Evolutionary conservation across 768 basidiomycete species (phyloP), one percentile per base, ranked within the genome.

Genomic region (Tulasnella calospora): DNA sequence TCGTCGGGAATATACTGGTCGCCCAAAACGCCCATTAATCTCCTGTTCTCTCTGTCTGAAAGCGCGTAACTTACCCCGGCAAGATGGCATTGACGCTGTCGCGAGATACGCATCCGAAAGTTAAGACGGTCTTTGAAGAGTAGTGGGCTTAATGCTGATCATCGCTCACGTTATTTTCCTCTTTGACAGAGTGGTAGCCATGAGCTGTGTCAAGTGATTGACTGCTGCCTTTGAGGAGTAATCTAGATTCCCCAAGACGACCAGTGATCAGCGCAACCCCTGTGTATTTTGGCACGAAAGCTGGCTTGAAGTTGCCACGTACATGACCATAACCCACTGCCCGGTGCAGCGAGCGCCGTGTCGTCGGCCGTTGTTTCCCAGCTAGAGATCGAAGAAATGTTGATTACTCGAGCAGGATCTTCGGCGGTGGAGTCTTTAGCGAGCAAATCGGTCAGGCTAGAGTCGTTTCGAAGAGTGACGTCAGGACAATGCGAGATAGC

Each of bases 211-310:
- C 70, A 95, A 89, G 80, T 94, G 93, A 84, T 94, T 94, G 23
- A 92, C 89, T 38, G 93, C 93, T n/a, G 94, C 94, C 84, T 95
- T 95, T 84, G 92, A 94, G 9, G 93, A 86, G 81, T 90, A 89
- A 83, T 95, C 93, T 95, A 67, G 12, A 67, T 30, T 67, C 27
- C 12, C 1, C 30, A 0, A 13, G 33, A 67, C 61, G 35, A 35
- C 6, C 30, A 67, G 9, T 35, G 5, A 80, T 35, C 21, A 80
- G 47, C 41, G 8, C 27, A 67, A 67, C 61, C 30, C 36, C 27
- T 9, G 19, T 19, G 35, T 6, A 23, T 10, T 27, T 77, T 23
- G 44, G 44, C 30, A 7, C 30, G 17, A 9, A 36, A 40, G 38
- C 44, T 6, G 47, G n/a, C 27, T 41, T 36, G 12, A 10, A 23